A percentile compares a stretch with the other conserved stretches of the same genome.
Evolutionary conservation across 495 filamentous ascomycete genomes (phyloP).

Genomic region (Amniculicola lignicola): DNA sequence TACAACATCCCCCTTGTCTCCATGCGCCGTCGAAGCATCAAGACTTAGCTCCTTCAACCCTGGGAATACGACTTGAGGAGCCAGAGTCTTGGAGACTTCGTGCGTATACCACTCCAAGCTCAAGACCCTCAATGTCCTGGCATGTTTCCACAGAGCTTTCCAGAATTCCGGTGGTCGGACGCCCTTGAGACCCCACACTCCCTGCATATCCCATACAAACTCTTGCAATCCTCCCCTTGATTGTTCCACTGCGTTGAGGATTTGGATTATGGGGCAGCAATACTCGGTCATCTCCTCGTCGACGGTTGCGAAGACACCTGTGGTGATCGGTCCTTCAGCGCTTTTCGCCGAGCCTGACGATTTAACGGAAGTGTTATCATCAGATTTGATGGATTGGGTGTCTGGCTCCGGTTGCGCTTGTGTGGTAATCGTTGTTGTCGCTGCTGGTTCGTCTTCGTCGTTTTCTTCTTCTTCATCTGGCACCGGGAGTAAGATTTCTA

Average conservation of each 20-base stretch:
- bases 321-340: background rate
- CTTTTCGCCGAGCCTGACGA: background rate
- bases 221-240: background rate
- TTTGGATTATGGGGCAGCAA: background rate
- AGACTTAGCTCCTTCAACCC: constrained; percentile 1
- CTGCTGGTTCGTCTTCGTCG: too few species aligned
- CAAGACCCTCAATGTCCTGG: constrained; percentile 4
- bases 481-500: background rate
- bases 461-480: background rate
- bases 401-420: too few species aligned
- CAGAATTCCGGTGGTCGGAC: constrained; percentile 14
- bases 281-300: background rate
- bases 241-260: background rate
- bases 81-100: constrained; percentile 1
- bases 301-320: background rate
- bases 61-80: constrained; percentile 4
- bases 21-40: constrained; percentile 13
- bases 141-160: constrained; percentile 19
- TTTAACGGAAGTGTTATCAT: background rate
- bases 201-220: background rate
- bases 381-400: too few species aligned
- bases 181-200: background rate
- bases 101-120: constrained; percentile 20
- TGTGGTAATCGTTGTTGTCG: too few species aligned
- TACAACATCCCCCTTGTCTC: constrained; percentile 12